Evolutionary conservation across 2,329 filamentous ascomycete species (phyloP).

Genomic region (Diaporthe citriasiana): DNA sequence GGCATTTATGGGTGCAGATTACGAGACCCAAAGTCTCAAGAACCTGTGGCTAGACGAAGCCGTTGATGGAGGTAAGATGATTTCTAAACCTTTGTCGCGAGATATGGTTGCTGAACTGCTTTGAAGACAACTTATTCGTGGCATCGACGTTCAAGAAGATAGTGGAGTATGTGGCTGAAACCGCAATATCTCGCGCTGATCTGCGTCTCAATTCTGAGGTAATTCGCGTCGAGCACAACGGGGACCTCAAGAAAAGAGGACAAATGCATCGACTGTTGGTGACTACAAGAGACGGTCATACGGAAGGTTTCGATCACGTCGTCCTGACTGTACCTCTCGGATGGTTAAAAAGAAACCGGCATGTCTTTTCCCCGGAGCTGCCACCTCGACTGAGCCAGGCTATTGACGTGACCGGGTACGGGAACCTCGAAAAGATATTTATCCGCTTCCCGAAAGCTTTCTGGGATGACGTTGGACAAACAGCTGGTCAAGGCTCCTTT

Average conservation of each 20-base stretch:
- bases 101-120: neutral
- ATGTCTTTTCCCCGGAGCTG: constrained; percentile 59
- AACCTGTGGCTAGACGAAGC: neutral
- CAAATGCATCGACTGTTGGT: neutral
- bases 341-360: constrained; percentile 64
- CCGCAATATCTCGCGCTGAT: neutral
- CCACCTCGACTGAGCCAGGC: constrained; percentile 57
- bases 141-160: constrained; percentile 2
- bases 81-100: neutral
- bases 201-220: neutral
- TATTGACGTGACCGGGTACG: constrained; percentile 54
- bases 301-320: constrained; percentile 61
- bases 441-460: constrained; percentile 48
- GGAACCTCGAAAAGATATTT: constrained; percentile 49
- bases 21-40: neutral
- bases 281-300: neutral
- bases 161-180: neutral
- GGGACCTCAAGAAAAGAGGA: neutral
- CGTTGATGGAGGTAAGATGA: neutral
- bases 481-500: neutral
- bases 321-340: constrained; percentile 66
- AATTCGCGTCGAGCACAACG: neutral
- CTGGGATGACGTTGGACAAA: constrained; percentile 43
- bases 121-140: constrained; percentile 12
- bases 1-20: constrained; percentile 8